Conservation (phyloP, 164 flowering plant genomes). For the Brasenia schreberi region DNA sequence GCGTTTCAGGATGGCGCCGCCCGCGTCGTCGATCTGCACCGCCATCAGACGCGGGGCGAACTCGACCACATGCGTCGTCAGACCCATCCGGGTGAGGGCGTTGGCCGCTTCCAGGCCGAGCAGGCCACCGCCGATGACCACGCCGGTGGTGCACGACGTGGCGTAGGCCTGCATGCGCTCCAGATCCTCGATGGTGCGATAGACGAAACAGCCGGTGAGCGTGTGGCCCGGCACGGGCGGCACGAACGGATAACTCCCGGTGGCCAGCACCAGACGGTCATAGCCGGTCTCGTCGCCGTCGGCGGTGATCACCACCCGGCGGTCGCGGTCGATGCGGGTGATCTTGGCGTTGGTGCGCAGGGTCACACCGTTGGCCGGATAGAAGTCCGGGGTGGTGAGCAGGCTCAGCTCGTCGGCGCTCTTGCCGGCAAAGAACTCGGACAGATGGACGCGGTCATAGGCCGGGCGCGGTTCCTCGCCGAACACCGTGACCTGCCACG, state of each 20-base stretch:
- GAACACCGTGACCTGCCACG: background rate
- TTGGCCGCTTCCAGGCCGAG: background rate
- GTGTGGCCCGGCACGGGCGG: background rate
- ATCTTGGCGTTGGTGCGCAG: background rate
- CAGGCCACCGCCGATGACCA: background rate
- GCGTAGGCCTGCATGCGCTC: background rate
- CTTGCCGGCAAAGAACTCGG: conserved; percentile 1
- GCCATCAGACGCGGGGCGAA: conserved; percentile 1
- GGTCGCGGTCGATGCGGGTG: background rate
- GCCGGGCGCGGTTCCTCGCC: conserved; percentile 2
- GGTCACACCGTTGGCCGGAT: background rate
- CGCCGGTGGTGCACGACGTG: background rate
- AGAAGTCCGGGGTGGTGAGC: background rate
- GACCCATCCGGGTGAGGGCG: background rate
- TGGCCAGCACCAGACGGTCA: background rate
- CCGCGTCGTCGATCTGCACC: background rate
- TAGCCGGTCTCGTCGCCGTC: background rate
- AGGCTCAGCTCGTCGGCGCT: background rate
- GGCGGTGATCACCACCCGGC: background rate
- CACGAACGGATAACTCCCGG: background rate
- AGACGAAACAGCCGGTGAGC: background rate
- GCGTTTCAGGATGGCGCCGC: background rate
- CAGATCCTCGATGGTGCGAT: background rate
- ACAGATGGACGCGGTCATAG: background rate
- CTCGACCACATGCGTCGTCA: background rate